A percentile compares a stretch with the other conserved stretches of the same genome.
Conservation (phyloP, 1,284 basidiomycete genomes). For the Cryptococcus jaspeensis region DNA sequence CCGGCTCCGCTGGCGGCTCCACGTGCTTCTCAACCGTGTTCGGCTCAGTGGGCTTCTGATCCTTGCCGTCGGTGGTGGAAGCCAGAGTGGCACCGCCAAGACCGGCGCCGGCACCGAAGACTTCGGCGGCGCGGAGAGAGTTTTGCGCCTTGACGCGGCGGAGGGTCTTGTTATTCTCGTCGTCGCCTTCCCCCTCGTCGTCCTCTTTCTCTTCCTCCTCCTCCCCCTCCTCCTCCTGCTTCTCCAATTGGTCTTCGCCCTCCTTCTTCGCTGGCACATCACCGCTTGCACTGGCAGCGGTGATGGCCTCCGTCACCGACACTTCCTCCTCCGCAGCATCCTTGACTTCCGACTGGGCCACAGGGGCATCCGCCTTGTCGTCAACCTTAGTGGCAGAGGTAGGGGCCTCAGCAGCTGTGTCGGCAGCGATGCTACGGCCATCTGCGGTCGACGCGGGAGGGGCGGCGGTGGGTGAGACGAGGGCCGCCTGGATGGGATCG, state of each 20-base stretch:
- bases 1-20: slow-evolving; percentile 1
- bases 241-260: slow-evolving; percentile 7
- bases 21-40: neutral
- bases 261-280: neutral
- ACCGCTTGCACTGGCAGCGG: neutral
- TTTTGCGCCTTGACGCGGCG: too few species aligned
- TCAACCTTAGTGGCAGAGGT: too few species aligned
- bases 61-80: neutral
- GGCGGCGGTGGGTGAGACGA: neutral
- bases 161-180: too few species aligned
- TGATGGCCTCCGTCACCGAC: neutral
- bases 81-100: too few species aligned
- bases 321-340: neutral
- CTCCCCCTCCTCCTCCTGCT: slow-evolving; percentile 2
- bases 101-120: too few species aligned
- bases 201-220: slow-evolving; percentile 6
- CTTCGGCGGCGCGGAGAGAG: too few species aligned
- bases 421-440: too few species aligned
- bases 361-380: slow-evolving; percentile 20
- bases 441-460: neutral
- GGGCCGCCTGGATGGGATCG: slow-evolving; percentile 24
- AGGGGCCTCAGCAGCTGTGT: too few species aligned
- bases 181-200: neutral
- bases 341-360: slow-evolving; percentile 16
- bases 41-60: slow-evolving; percentile 1